phyloP scores from a whole-genome alignment of 306 rosid species.

The Ziziphus jujuba region DNA sequence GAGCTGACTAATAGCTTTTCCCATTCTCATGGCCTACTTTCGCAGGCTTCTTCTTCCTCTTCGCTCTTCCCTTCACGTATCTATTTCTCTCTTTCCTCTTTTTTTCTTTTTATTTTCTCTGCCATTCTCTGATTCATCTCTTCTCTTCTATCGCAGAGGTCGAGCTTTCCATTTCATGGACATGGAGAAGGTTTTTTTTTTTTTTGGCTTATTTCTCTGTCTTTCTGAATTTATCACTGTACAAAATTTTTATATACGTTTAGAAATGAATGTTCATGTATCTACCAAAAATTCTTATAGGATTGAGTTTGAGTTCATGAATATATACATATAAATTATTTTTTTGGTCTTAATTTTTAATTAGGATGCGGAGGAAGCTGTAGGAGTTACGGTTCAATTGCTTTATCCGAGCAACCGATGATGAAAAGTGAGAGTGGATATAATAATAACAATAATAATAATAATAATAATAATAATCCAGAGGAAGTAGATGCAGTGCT shows the following conservation, averaged over 20 bases:
- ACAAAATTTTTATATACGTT: not conserved
- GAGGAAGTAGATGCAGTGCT: conserved; percentile 15
- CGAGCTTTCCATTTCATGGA: conserved; percentile 32
- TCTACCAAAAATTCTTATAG: not conserved
- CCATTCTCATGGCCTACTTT: conserved; percentile 54
- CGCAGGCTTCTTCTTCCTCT: conserved; percentile 43
- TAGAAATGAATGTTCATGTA: not conserved
- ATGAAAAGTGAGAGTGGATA: conserved; percentile 26
- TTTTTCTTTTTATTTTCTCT: conserved; percentile 2
- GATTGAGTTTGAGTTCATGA: not conserved
- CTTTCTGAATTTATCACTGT: not conserved
- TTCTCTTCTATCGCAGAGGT: conserved; percentile 33
- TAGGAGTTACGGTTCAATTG: conserved; percentile 39
- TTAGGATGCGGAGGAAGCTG: conserved; percentile 53
- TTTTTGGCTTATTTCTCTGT: not conserved
- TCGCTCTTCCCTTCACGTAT: conserved; percentile 35
- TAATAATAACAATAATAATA: no score
- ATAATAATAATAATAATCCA: no score
- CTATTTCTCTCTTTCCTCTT: conserved; percentile 11
- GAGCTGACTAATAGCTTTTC: conserved; percentile 36
- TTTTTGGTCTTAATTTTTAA: conserved; percentile 7
- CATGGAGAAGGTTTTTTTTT: conserved; percentile 56
- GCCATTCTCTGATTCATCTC: conserved; percentile 16
- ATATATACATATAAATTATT: not conserved
- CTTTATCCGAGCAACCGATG: conserved; percentile 24